Percentiles rank a stretch among this genome's conserved stretches.
Evolutionary conservation across 371 early-diverging fungal species (phyloP).

Genomic region (Actinomortierella ambigua): DNA sequence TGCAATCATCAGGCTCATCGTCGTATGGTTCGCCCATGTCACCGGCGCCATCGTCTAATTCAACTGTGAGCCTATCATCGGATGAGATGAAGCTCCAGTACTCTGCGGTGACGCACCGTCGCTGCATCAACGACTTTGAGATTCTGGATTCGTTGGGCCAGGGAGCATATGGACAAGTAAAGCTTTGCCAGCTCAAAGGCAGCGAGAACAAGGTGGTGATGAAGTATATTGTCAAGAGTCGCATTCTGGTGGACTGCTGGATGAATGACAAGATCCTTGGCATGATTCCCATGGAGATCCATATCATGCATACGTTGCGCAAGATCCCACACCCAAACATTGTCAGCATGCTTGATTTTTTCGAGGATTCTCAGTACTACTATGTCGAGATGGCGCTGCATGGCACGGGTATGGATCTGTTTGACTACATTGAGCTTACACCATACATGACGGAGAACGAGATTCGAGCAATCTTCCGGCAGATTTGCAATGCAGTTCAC

Average conservation of each 20-base stretch:
- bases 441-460: conserved; percentile 58
- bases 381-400: conserved; percentile 73
- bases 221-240: conserved; percentile 78
- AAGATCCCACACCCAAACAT: conserved; percentile 66
- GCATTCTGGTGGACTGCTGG: conserved; percentile 76
- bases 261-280: conserved; percentile 68
- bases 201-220: conserved; percentile 66
- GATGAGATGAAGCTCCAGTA: conserved; percentile 44
- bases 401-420: conserved; percentile 71
- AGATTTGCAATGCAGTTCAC: conserved; percentile 64
- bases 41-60: conserved; percentile 36
- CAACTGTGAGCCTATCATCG: conserved; percentile 17
- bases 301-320: conserved; percentile 66
- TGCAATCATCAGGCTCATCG: conserved; percentile 16
- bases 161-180: conserved; percentile 77
- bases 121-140: conserved; percentile 63
- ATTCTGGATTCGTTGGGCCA: conserved; percentile 69
- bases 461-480: conserved; percentile 64
- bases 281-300: conserved; percentile 72
- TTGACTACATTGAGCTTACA: conserved; percentile 77
- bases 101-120: conserved; percentile 49
- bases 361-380: conserved; percentile 71
- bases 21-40: conserved; percentile 32
- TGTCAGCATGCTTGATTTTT: conserved; percentile 66
- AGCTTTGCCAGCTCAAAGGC: conserved; percentile 38